Conservation (phyloP, 129 eudicot species). For the Daucus carota region DNA sequence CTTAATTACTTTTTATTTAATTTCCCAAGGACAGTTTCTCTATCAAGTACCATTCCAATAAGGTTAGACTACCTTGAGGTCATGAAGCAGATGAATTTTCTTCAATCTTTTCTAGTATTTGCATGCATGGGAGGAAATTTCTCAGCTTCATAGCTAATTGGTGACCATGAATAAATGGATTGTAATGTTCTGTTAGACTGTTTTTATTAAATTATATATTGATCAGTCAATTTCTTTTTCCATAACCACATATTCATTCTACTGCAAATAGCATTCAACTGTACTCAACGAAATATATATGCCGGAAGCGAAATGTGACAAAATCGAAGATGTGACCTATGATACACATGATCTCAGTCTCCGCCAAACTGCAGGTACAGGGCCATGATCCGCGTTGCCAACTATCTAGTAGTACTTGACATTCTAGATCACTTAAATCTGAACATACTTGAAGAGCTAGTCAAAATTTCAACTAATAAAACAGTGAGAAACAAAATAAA, state of each 20-base stretch:
- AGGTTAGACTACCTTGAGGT: conserved; percentile 24
- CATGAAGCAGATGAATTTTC: conserved; percentile 86
- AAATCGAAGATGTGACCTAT: too few species aligned
- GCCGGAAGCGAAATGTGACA: too few species aligned
- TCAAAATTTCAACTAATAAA: not conserved
- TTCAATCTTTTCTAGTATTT: conserved; percentile 22
- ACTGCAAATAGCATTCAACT: not conserved
- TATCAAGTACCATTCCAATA: conserved; percentile 14
- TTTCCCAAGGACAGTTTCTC: not conserved
- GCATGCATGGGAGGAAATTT: conserved; percentile 54
- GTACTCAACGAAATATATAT: too few species aligned
- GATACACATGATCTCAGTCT: too few species aligned
- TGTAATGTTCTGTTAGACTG: conserved; percentile 6
- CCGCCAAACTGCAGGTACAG: too few species aligned
- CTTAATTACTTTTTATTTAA: not conserved
- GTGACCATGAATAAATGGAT: conserved; percentile 23
- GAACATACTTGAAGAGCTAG: not conserved
- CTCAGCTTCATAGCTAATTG: conserved; percentile 53
- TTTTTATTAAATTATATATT: not conserved
- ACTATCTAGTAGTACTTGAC: not conserved
- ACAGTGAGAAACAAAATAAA: not conserved
- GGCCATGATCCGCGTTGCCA: too few species aligned
- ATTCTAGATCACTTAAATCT: not conserved
- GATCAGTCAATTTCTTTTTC: not conserved
- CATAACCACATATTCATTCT: not conserved